Conservation (phyloP, 257 asterid genomes). For the Gardenia jasminoides region DNA sequence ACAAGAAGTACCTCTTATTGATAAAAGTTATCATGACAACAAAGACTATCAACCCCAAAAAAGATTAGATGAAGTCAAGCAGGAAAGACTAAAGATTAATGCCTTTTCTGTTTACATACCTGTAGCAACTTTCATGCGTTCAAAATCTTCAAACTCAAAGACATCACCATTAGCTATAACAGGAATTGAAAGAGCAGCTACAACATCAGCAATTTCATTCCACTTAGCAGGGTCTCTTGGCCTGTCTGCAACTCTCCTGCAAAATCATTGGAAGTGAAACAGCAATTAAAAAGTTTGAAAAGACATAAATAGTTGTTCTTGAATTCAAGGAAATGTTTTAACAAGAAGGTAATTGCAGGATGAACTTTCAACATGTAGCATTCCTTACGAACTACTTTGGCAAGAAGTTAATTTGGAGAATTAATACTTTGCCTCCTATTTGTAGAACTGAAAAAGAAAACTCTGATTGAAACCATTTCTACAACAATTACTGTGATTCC, state of each 20-base stretch:
- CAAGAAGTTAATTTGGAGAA: neutral
- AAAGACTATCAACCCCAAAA: neutral
- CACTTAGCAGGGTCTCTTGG: constrained; percentile 98
- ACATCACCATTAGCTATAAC: constrained; percentile 97
- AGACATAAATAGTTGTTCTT: neutral
- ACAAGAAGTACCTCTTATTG: neutral
- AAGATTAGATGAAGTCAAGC: neutral
- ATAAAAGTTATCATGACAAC: neutral
- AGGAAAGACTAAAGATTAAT: neutral
- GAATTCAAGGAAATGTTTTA: neutral
- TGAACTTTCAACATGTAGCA: neutral
- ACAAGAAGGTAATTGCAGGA: neutral
- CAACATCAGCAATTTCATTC: constrained; percentile 88
- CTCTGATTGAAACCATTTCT: no score
- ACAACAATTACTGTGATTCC: no score
- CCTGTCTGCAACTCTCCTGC: constrained; percentile 86
- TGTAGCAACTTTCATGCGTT: constrained; percentile 69
- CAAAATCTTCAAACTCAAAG: constrained; percentile 78
- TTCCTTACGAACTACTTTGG: neutral
- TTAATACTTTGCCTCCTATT: neutral
- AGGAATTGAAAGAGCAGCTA: constrained; percentile 79
- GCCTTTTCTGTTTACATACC: constrained; percentile 38
- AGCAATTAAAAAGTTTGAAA: constrained; percentile 1
- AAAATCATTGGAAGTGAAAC: constrained; percentile 19
- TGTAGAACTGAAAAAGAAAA: neutral